Evolutionary conservation across 768 basidiomycete species (phyloP).

Genomic region (Rhodotorula toruloides): DNA sequence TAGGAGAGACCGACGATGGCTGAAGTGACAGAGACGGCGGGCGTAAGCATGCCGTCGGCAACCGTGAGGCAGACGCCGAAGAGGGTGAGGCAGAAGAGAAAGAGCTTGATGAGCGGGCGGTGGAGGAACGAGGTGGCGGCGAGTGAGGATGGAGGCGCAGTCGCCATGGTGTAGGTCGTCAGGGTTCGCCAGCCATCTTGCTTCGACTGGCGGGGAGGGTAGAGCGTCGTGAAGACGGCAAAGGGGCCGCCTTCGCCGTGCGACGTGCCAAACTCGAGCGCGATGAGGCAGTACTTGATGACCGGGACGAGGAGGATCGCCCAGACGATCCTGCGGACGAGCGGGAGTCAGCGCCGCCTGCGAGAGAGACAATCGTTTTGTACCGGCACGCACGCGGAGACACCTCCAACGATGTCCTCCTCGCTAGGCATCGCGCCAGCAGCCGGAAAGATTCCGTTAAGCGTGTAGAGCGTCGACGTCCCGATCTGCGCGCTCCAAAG

Average conservation of each 20-base stretch:
- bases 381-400: slow-evolving; percentile 50
- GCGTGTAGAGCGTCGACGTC: slow-evolving; percentile 61
- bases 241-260: slow-evolving; percentile 62
- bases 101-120: slow-evolving; percentile 2
- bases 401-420: slow-evolving; percentile 62
- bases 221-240: slow-evolving; percentile 54
- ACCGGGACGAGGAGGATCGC: not conserved
- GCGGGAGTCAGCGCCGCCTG: not conserved
- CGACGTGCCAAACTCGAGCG: slow-evolving; percentile 50
- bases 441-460: slow-evolving; percentile 62
- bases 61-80: slow-evolving; percentile 64
- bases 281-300: slow-evolving; percentile 54
- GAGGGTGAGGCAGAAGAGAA: slow-evolving; percentile 50
- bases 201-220: slow-evolving; percentile 48
- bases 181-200: slow-evolving; percentile 38
- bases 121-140: slow-evolving; percentile 4
- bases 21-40: no score
- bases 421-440: slow-evolving; percentile 52
- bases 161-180: slow-evolving; percentile 50
- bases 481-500: slow-evolving; percentile 39
- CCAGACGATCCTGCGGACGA: not conserved
- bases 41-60: slow-evolving; percentile 65
- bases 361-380: not conserved
- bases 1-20: slow-evolving; percentile 64
- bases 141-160: not conserved